These are phyloP conservation scores for Dictyophora rubrovolvata DNA, from an alignment of 768 basidiomycete species.

Conservation along the genomic window DNA sequence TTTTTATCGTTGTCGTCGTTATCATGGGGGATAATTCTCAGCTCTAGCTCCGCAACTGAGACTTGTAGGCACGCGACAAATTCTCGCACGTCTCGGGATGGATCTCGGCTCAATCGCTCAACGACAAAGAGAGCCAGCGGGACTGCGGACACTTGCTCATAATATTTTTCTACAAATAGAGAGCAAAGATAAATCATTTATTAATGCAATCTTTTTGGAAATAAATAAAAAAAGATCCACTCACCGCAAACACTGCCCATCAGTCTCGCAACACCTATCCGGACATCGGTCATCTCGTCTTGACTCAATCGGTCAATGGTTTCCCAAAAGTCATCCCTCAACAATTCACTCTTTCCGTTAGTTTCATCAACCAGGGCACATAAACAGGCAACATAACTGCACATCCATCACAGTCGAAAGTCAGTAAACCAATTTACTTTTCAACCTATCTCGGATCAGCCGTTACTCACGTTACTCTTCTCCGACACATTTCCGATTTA, in stretches of 20 bases:
- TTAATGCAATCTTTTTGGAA: neutral
- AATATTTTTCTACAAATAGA: conserved; percentile 4
- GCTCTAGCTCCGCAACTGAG: neutral
- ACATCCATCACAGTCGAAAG: conserved; percentile 13
- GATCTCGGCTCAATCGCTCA: conserved; percentile 5
- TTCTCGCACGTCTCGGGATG: conserved; percentile 5
- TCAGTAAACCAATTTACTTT: conserved; percentile 10
- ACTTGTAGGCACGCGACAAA: conserved; percentile 4
- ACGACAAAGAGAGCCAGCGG: neutral
- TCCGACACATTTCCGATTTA: conserved; percentile 38
- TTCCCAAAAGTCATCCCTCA: conserved; percentile 43
- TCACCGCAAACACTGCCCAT: conserved; percentile 46
- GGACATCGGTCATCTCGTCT: conserved; percentile 73
- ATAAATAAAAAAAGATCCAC: conserved; percentile 13
- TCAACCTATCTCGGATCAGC: conserved; percentile 12
- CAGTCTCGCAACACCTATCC: conserved; percentile 77
- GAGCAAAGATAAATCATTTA: neutral
- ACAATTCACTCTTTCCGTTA: conserved; percentile 27
- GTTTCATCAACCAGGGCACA: conserved; percentile 42
- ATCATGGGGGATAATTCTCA: neutral
- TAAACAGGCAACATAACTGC: conserved; percentile 66
- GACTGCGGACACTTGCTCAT: neutral
- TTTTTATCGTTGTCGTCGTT: neutral
- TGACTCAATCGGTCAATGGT: conserved; percentile 44
- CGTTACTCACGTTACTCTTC: conserved; percentile 58